phyloP scores from a whole-genome alignment of 345 rosid genomes.

The Acer yangbiense region DNA sequence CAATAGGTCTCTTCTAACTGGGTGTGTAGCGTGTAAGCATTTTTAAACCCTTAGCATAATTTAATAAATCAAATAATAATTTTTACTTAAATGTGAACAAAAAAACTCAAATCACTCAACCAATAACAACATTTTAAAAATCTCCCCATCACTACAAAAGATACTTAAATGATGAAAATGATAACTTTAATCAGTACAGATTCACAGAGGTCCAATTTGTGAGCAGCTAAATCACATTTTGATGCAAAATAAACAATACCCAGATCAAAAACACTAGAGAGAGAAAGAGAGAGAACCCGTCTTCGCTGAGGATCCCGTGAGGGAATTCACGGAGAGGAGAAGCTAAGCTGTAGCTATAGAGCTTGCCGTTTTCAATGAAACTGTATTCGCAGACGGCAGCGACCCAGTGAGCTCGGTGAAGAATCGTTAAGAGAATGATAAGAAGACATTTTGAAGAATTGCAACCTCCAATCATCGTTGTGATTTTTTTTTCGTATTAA shows the following conservation, averaged over 20 bases:
- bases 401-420: slow-evolving; percentile 38
- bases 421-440: slow-evolving; percentile 28
- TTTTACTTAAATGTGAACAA: neutral
- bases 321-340: slow-evolving; percentile 67
- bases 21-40: neutral
- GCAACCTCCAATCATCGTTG: slow-evolving; percentile 20
- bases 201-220: neutral
- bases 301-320: slow-evolving; percentile 95
- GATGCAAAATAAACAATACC: neutral
- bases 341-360: slow-evolving; percentile 70
- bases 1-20: neutral
- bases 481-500: neutral
- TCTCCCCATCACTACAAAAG: neutral
- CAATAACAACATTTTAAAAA: neutral
- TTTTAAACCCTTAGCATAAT: neutral
- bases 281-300: slow-evolving; percentile 55
- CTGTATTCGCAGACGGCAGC: slow-evolving; percentile 60
- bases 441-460: slow-evolving; percentile 34
- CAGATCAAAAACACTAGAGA: slow-evolving; percentile 23
- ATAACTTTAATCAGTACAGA: neutral
- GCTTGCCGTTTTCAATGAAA: slow-evolving; percentile 46
- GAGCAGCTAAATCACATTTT: neutral
- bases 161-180: neutral
- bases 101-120: neutral
- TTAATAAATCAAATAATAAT: neutral